Evolutionary conservation across 1,139 yeast species (phyloP).

Genomic region (Spencermartinsiella ligniputridi): DNA sequence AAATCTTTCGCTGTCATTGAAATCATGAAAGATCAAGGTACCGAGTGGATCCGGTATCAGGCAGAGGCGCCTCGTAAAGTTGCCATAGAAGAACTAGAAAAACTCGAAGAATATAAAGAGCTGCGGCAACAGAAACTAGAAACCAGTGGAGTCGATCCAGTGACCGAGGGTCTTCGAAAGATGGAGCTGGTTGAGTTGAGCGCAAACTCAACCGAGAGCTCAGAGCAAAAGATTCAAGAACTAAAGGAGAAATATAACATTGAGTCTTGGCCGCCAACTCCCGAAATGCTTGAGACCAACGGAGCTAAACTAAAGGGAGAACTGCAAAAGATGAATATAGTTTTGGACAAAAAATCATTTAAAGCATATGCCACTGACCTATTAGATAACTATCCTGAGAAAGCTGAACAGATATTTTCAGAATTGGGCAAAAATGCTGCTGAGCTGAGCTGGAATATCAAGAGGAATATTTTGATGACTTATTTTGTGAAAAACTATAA

Average conservation of each 20-base stretch:
- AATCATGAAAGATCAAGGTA: constrained; percentile 83
- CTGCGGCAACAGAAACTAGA: constrained; percentile 30
- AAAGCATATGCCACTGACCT: constrained; percentile 26
- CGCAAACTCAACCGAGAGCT: constrained; percentile 6
- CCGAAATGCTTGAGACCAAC: constrained; percentile 27
- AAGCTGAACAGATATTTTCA: constrained; percentile 29
- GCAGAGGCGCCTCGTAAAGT: constrained; percentile 66
- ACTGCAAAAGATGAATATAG: constrained; percentile 24
- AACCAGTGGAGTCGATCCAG: constrained; percentile 23
- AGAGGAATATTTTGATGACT: constrained; percentile 34
- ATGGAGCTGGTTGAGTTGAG: constrained; percentile 15
- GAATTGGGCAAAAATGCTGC: constrained; percentile 29
- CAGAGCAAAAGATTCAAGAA: constrained; percentile 36
- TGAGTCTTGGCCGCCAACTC: constrained; percentile 53
- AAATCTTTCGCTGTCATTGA: constrained; percentile 94
- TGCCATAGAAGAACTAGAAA: constrained; percentile 53
- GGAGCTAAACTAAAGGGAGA: constrained; percentile 24
- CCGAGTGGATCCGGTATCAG: constrained; percentile 80
- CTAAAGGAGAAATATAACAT: constrained; percentile 50
- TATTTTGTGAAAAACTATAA: constrained; percentile 24
- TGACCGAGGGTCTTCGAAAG: constrained; percentile 26
- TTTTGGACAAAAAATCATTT: constrained; percentile 24
- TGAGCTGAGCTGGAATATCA: constrained; percentile 26
- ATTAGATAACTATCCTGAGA: constrained; percentile 29
- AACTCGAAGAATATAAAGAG: constrained; percentile 42